Conservation (phyloP, 2,329 filamentous ascomycete species). For the Hymenoscyphus occultus region DNA sequence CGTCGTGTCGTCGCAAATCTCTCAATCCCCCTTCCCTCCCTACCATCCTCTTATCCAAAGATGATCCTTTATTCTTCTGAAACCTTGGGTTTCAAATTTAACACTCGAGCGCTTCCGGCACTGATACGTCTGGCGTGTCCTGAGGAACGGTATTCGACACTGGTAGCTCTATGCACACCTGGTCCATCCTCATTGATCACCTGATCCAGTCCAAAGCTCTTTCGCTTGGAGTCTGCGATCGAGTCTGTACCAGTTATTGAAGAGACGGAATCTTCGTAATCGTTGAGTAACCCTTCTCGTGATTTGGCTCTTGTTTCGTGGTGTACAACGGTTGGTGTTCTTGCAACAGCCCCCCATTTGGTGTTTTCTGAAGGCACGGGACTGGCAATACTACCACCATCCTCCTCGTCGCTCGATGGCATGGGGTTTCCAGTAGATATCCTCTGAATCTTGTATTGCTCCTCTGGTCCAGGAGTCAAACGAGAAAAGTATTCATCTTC, state of each 20-base stretch:
- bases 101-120: conserved; percentile 71
- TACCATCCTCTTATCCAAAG: conserved; percentile 23
- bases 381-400: conserved; percentile 41
- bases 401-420: conserved; percentile 58
- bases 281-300: conserved; percentile 50
- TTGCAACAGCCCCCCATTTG: conserved; percentile 36
- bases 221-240: conserved; percentile 37
- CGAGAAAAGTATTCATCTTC: conserved; percentile 74
- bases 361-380: conserved; percentile 29
- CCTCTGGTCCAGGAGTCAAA: conserved; percentile 42
- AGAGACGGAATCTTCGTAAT: conserved; percentile 28
- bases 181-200: conserved; percentile 23
- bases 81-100: conserved; percentile 60
- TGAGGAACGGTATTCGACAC: conserved; percentile 56
- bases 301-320: conserved; percentile 56
- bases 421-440: conserved; percentile 48
- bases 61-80: conserved; percentile 50
- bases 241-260: conserved; percentile 23
- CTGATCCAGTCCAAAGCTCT: conserved; percentile 21
- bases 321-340: conserved; percentile 64
- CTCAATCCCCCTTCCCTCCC: conserved; percentile 10
- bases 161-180: conserved; percentile 62
- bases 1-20: conserved; percentile 21
- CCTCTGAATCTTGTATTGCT: conserved; percentile 33
- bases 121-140: conserved; percentile 70